These are phyloP conservation scores for Chamaenerion angustifolium DNA, from an alignment of 345 rosid species.

Conservation along the genomic window DNA sequence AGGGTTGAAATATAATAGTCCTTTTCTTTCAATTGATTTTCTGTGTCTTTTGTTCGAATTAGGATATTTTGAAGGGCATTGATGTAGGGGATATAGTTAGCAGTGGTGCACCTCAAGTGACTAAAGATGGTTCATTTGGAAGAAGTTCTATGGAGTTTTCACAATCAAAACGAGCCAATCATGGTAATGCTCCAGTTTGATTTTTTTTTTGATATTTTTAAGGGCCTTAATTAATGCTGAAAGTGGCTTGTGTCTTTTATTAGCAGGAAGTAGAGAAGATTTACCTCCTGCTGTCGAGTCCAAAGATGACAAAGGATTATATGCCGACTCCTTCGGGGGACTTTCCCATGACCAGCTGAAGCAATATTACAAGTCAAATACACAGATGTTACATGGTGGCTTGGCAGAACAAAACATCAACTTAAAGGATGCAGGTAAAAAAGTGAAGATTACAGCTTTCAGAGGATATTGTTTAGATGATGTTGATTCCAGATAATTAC, in stretches of 20 bases:
- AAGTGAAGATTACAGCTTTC: too few relatives aligned
- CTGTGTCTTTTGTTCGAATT: conserved; percentile 9
- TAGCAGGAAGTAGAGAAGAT: conserved; percentile 66
- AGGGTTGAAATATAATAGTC: conserved; percentile 5
- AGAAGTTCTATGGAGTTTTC: conserved; percentile 30
- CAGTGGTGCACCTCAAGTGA: conserved; percentile 64
- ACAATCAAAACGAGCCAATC: conserved; percentile 46
- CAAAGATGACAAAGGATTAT: conserved; percentile 28
- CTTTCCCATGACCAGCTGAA: conserved; percentile 19
- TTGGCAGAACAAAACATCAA: too few relatives aligned
- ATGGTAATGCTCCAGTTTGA: conserved; percentile 32
- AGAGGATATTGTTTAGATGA: too few relatives aligned
- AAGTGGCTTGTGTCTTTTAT: conserved; percentile 14
- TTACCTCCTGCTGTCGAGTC: conserved; percentile 9
- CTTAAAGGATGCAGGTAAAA: too few relatives aligned
- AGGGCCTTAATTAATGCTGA: conserved; percentile 5
- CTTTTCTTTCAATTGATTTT: conserved; percentile 4
- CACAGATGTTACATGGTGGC: too few relatives aligned
- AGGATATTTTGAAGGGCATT: conserved; percentile 73
- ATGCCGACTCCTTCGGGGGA: conserved; percentile 16
- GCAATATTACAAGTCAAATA: too few relatives aligned
- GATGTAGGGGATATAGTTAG: conserved; percentile 69
- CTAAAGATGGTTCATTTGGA: conserved; percentile 57
- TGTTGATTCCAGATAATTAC: too few relatives aligned
- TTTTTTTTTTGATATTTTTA: conserved; percentile 1